Evolutionary conservation across 1,139 yeast species (phyloP).

Genomic region (Hanseniaspora gamundiae): DNA sequence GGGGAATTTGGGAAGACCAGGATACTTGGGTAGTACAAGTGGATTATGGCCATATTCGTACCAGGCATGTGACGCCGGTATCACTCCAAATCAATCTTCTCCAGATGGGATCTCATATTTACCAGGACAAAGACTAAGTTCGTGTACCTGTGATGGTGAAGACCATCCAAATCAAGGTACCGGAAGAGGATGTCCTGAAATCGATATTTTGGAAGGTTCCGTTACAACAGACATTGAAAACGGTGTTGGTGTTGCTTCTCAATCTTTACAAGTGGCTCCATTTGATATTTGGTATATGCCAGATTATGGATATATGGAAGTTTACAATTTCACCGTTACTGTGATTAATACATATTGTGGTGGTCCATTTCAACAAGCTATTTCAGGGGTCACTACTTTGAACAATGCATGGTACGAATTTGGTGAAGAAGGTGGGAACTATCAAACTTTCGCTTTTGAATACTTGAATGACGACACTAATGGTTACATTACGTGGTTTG

Average conservation of each 20-base stretch:
- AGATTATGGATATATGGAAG: slow-evolving; percentile 57
- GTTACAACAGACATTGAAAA: slow-evolving; percentile 31
- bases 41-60: slow-evolving; percentile 91
- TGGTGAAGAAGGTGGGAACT: slow-evolving; percentile 35
- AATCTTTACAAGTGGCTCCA: slow-evolving; percentile 76
- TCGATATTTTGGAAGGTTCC: slow-evolving; percentile 74
- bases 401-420: slow-evolving; percentile 67
- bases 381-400: slow-evolving; percentile 60
- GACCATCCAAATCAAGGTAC: slow-evolving; percentile 70
- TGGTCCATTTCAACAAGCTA: slow-evolving; percentile 78
- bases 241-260: slow-evolving; percentile 60
- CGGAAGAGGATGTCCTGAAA: slow-evolving; percentile 88
- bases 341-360: slow-evolving; percentile 69
- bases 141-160: slow-evolving; percentile 63
- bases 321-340: slow-evolving; percentile 49
- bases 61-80: slow-evolving; percentile 73
- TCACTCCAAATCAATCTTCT: slow-evolving; percentile 78
- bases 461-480: slow-evolving; percentile 48
- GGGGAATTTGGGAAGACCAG: slow-evolving; percentile 81
- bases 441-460: slow-evolving; percentile 70
- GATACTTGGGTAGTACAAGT: slow-evolving; percentile 64
- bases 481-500: slow-evolving; percentile 78
- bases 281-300: slow-evolving; percentile 80
- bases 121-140: slow-evolving; percentile 62
- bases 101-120: slow-evolving; percentile 69